These are phyloP conservation scores for Phytophthora pinifolia DNA, from an alignment of 352 stramenopile species.

Conservation along the genomic window DNA sequence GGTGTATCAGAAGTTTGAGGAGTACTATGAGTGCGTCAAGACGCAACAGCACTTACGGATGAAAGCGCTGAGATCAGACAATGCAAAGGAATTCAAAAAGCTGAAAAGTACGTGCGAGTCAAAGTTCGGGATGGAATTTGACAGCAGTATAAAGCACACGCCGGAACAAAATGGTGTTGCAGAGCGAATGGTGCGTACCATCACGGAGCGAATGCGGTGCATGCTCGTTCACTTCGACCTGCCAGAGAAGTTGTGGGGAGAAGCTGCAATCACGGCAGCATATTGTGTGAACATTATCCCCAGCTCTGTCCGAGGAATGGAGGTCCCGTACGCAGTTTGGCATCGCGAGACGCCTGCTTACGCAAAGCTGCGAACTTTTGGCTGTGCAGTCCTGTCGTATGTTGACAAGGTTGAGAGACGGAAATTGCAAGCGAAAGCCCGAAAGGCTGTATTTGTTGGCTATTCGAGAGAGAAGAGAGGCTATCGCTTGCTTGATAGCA, in stretches of 20 bases:
- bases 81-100: slow-evolving; percentile 16
- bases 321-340: slow-evolving; percentile 14
- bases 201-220: slow-evolving; percentile 19
- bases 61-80: slow-evolving; percentile 16
- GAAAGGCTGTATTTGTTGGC: slow-evolving; percentile 8
- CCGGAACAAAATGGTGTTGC: slow-evolving; percentile 23
- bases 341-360: slow-evolving; percentile 8
- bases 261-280: no score
- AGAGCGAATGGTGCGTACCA: slow-evolving; percentile 15
- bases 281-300: slow-evolving; percentile 19
- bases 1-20: slow-evolving; percentile 18
- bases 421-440: slow-evolving; percentile 2
- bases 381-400: slow-evolving; percentile 11
- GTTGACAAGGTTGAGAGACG: slow-evolving; percentile 7
- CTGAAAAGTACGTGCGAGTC: background rate
- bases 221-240: slow-evolving; percentile 23
- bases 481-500: slow-evolving; percentile 5
- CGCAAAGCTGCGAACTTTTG: slow-evolving; percentile 1
- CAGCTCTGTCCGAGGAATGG: slow-evolving; percentile 6
- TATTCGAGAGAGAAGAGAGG: slow-evolving; percentile 2
- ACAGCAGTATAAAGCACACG: slow-evolving; percentile 20
- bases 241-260: no score
- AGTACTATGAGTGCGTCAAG: slow-evolving; percentile 16
- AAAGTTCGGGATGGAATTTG: slow-evolving; percentile 22
- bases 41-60: slow-evolving; percentile 17